Percentiles rank a stretch among this genome's conserved stretches.
phyloP scores from a whole-genome alignment of 345 rosid genomes.

The Sonneratia caseolaris region DNA sequence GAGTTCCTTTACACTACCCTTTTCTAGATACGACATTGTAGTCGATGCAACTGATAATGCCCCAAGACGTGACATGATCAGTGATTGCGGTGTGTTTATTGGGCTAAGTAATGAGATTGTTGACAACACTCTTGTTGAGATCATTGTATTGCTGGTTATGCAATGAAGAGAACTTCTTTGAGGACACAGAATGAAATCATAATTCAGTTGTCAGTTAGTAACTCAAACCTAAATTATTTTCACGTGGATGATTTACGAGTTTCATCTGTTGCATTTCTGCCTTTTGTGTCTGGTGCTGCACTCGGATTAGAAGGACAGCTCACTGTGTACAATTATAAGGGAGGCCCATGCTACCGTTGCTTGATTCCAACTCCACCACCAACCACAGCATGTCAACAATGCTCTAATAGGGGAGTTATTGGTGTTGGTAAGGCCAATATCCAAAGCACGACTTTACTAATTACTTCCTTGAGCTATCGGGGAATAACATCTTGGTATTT shows the following conservation, averaged over 20 bases:
- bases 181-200: background rate
- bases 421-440: constrained; percentile 57
- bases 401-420: constrained; percentile 78
- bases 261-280: constrained; percentile 33
- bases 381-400: constrained; percentile 69
- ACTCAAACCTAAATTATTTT: too few species aligned
- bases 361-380: constrained; percentile 83
- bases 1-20: constrained; percentile 29
- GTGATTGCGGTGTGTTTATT: constrained; percentile 86
- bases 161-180: background rate
- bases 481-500: background rate
- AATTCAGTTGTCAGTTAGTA: background rate
- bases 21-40: constrained; percentile 61
- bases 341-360: constrained; percentile 83
- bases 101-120: constrained; percentile 52
- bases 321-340: constrained; percentile 60
- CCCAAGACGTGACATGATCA: constrained; percentile 94
- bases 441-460: background rate
- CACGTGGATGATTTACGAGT: background rate
- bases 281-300: constrained; percentile 97
- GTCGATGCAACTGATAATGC: constrained; percentile 95
- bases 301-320: constrained; percentile 92
- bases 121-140: background rate
- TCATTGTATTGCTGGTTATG: background rate
- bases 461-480: background rate